phyloP scores from a whole-genome alignment of 208 protist species.

The Cochliopodium minus region DNA sequence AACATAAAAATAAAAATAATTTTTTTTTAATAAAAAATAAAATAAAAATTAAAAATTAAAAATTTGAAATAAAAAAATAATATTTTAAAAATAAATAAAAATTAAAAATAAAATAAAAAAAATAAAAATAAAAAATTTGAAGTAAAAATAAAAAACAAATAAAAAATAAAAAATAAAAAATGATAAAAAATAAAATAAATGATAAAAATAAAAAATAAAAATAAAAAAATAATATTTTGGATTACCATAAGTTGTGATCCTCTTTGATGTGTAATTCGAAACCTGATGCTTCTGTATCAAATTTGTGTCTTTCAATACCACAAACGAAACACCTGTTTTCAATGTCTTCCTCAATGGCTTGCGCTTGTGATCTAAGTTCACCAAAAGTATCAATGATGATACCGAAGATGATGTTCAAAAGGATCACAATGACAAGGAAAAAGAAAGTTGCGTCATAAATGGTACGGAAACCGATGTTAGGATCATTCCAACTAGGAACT shows the following conservation, averaged over 20 bases:
- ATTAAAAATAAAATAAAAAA: too few relatives aligned
- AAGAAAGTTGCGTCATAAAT: conserved; percentile 75
- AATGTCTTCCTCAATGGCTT: conserved; percentile 49
- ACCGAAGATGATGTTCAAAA: conserved; percentile 78
- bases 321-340: conserved; percentile 70
- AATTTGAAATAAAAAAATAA: too few relatives aligned
- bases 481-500: too few relatives aligned
- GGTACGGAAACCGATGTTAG: too few relatives aligned
- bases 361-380: conserved; percentile 57
- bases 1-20: too few relatives aligned
- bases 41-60: too few relatives aligned
- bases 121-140: too few relatives aligned
- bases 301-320: conserved; percentile 48
- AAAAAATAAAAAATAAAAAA: too few relatives aligned
- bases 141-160: too few relatives aligned
- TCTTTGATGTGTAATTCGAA: conserved; percentile 32
- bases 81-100: too few relatives aligned
- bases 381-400: conserved; percentile 79
- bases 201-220: conserved; percentile 2
- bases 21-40: too few relatives aligned
- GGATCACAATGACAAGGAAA: conserved; percentile 65
- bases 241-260: conserved; percentile 47
- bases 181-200: too few relatives aligned
- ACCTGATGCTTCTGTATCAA: conserved; percentile 37
- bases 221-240: conserved; percentile 29